Evolutionary conservation across 495 filamentous ascomycete species (phyloP), one percentile per base, ranked within the genome.

Genomic region (Cudoniella acicularis): DNA sequence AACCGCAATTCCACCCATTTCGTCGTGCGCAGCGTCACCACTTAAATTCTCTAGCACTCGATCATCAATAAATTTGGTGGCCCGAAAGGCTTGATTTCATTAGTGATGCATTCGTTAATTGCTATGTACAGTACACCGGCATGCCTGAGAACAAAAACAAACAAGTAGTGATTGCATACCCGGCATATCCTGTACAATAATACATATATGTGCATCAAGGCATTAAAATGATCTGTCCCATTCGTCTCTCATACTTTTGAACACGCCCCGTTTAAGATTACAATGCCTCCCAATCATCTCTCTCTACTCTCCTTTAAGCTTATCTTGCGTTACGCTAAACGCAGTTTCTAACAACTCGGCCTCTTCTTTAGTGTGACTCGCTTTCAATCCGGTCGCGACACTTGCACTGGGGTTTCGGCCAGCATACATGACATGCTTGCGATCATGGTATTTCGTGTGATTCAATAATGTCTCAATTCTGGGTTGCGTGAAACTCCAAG

Each of bases 361-460:
- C 80, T 98, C 94, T 79, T 98, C 94, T 83, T 95, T 96, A 67
- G 86, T 72, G 74, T 98, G 94, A 51, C 79, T 83, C 25, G 80
- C 73, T 87, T 98, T 98, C 64, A 94, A 72, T 71, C 94, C 94
- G 48, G 92, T 96, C 43, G 94, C 94, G 45, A 97, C 93, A 67
- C 84, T 89, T 27, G 94, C 92, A 67, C 87, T 93, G 18, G 92
- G 92, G 68, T 88, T 81, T 67, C 94, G 85, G 66, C 94, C 94
- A 45, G 94, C 94, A 75, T 98, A 98, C 84, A 96, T 88, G 67
- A 96, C 91, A 76, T 98, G 92, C 73, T 94, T 92, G 64, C 87
- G 82, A 75, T 92, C 83, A 77, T 98, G 95, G 73, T 94, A 78
- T 74, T 93, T 70, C 2, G 94, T 97, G 57, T 90, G 69, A 78